Base-by-base conservation (phyloP, 495 filamentous ascomycete genomes). In the Aspergillus steynii region DNA sequence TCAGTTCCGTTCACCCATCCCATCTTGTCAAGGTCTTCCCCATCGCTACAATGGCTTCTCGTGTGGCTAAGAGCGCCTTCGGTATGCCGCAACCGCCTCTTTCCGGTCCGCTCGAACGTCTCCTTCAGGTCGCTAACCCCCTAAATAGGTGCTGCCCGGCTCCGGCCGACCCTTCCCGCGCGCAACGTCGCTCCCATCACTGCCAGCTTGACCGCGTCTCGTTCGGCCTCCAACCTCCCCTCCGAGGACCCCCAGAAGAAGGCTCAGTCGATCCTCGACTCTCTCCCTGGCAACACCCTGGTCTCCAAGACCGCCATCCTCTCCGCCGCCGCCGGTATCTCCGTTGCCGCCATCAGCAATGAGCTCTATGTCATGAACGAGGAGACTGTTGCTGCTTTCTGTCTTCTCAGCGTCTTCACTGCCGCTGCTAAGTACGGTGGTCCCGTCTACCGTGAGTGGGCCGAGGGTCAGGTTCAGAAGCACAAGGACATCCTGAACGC, bases 321-420 rank as follows among this genome's bases (percentile, higher is more conserved):
- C 60, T 98, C 95, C 68, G 92, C 92, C 60, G 88, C 87, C 60
- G 92, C 96, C 73, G 93, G 92, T 81, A 72, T 93, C 63, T 92
- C 91, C 66, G 84, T 96, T 69, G 95, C 93, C 71, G 96, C 95
- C 71, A 93, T 99, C 81, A 94, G 90, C 88, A 99, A 96, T 80
- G 96, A 99, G 83, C 89, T 98, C 82, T 99, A 97, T 77, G 91
- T 99, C 74, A 83, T 99, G 77, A 99, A 98, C 81, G 94, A 98
- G 83, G 96, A 99, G 83, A 85, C 93, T 60, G 87, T 99, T 69
- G 90, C 96, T 68, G 89, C 90, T 57, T 83, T 99, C 80, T 91
- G 87, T 74, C 80, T 97, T 61, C 81, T 98, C 69, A 92, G 86
- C 70, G 88, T 97, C 62, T 97, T 96, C 87, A 89, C 79, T 68